Evolutionary conservation across 257 asterid species (phyloP).

Genomic region (Petunia axillaris): DNA sequence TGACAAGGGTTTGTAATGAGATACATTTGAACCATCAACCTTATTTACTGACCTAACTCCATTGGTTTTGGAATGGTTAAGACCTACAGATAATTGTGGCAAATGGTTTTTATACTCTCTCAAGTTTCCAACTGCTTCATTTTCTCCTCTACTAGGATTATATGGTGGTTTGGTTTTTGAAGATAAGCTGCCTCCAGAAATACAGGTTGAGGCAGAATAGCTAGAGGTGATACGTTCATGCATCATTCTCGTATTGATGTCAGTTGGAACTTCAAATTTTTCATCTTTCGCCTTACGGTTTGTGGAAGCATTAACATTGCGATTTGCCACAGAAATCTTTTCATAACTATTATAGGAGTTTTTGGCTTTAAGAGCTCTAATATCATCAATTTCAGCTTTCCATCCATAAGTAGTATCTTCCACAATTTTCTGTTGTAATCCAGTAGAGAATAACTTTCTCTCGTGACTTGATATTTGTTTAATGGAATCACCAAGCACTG

Average conservation of each 20-base stretch:
- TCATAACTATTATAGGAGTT: constrained; percentile 15
- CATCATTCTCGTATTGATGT: constrained; percentile 21
- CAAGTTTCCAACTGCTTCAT: constrained; percentile 7
- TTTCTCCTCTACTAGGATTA: constrained; percentile 21
- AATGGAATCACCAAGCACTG: constrained; percentile 39
- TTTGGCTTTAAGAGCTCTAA: constrained; percentile 29
- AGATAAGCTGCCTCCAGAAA: constrained; percentile 26
- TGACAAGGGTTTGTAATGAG: constrained; percentile 27
- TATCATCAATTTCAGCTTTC: constrained; percentile 26
- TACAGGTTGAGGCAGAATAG: constrained; percentile 24
- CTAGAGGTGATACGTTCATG: constrained; percentile 25
- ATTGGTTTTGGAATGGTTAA: constrained; percentile 23
- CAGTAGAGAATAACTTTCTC: constrained; percentile 23
- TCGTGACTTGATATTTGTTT: constrained; percentile 46
- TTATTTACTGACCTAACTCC: constrained; percentile 25
- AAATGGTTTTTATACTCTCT: constrained; percentile 28
- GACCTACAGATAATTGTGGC: constrained; percentile 34
- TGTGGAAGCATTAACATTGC: not conserved
- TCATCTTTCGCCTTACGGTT: constrained; percentile 21
- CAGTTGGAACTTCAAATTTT: constrained; percentile 15
- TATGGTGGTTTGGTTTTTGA: constrained; percentile 26
- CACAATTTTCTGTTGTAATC: constrained; percentile 27
- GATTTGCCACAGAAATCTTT: constrained; percentile 15
- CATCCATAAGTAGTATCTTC: constrained; percentile 22
- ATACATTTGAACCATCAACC: constrained; percentile 30